Conservation (phyloP, 2,329 filamentous ascomycete species). For the Decorospora gaudefroyi region DNA sequence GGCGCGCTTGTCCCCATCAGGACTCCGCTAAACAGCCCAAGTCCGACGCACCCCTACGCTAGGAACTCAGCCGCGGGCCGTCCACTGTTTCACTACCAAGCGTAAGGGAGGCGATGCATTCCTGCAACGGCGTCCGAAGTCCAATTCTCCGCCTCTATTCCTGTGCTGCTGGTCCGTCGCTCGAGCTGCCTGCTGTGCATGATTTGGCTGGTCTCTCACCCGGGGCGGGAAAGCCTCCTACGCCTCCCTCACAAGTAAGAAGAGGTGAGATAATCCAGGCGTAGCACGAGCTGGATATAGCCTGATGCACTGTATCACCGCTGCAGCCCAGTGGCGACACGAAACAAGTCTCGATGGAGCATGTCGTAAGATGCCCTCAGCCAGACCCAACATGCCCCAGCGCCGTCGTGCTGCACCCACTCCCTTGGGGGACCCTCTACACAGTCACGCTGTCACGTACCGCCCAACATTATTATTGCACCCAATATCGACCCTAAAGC, state of each 20-base stretch:
- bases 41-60: slow-evolving; percentile 22
- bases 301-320: slow-evolving; percentile 33
- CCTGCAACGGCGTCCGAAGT: slow-evolving; percentile 16
- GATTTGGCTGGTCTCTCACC: neutral
- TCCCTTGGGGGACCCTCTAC: slow-evolving; percentile 17
- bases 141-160: too few species aligned
- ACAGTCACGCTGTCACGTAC: slow-evolving; percentile 24
- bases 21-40: slow-evolving; percentile 8
- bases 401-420: slow-evolving; percentile 13
- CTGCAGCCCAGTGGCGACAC: slow-evolving; percentile 35
- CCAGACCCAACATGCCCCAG: slow-evolving; percentile 28
- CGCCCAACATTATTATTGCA: slow-evolving; percentile 25
- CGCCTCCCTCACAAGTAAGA: neutral
- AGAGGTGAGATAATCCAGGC: slow-evolving; percentile 8
- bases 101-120: slow-evolving; percentile 24
- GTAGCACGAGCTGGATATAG: slow-evolving; percentile 19
- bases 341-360: slow-evolving; percentile 29
- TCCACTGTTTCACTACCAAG: slow-evolving; percentile 32
- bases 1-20: slow-evolving; percentile 20
- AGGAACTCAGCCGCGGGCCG: slow-evolving; percentile 33
- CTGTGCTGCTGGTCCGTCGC: slow-evolving; percentile 10
- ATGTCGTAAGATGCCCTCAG: slow-evolving; percentile 40
- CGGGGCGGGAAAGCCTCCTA: neutral
- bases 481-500: slow-evolving; percentile 24
- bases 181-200: neutral